phyloP scores from a whole-genome alignment of 257 asterid species.

The Eustoma russellianum region DNA sequence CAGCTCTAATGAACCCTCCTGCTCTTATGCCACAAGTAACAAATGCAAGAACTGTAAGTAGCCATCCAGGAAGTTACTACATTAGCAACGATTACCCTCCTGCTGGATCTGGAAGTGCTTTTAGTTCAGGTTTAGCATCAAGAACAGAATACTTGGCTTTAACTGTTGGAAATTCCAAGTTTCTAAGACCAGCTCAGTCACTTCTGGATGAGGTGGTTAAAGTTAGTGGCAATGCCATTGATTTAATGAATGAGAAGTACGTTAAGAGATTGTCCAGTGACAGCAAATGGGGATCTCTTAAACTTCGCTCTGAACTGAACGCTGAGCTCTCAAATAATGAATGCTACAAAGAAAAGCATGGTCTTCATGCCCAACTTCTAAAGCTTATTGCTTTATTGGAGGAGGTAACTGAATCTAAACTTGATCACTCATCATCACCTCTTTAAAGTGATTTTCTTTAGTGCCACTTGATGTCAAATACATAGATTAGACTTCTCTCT shows the following conservation, averaged over 20 bases:
- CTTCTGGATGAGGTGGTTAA: constrained; percentile 72
- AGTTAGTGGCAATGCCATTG: constrained; percentile 37
- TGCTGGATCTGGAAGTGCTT: constrained; percentile 12
- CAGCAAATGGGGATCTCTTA: constrained; percentile 31
- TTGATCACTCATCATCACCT: background rate
- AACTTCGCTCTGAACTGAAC: constrained; percentile 41
- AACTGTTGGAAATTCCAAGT: constrained; percentile 43
- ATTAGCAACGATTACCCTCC: constrained; percentile 13
- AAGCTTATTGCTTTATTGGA: constrained; percentile 63
- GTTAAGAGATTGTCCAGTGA: constrained; percentile 32
- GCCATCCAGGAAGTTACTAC: constrained; percentile 10
- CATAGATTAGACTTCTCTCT: too few relatives aligned
- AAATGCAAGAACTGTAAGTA: constrained; percentile 16
- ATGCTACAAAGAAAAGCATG: constrained; percentile 33
- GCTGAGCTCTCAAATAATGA: constrained; percentile 43
- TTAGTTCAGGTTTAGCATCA: constrained; percentile 14
- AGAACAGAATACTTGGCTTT: constrained; percentile 34
- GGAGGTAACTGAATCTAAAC: constrained; percentile 34
- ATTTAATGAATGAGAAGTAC: constrained; percentile 29
- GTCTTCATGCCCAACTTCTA: constrained; percentile 32
- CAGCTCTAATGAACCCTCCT: constrained; percentile 23
- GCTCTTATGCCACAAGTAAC: background rate
- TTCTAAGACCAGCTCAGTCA: constrained; percentile 54
- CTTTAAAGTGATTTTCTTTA: background rate
- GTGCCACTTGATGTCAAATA: too few relatives aligned